Base-by-base conservation (phyloP, 1,139 yeast species). In the Candida sanyaensis region DNA sequence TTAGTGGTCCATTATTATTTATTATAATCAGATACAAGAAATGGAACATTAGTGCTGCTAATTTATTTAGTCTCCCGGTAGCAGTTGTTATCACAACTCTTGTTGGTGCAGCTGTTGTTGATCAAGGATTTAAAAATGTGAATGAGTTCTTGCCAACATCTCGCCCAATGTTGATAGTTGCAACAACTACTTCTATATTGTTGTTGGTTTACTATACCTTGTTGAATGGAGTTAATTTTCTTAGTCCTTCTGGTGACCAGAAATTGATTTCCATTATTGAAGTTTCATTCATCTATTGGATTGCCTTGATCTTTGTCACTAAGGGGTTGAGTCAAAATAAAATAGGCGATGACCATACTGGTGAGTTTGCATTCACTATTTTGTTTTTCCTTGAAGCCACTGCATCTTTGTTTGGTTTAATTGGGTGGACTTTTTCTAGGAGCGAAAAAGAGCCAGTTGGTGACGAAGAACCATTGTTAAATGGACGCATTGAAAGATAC, bases 251-350 rank as follows among this genome's bases (percentile, higher is more conserved):
- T 30, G 87, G 84, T 56, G 95, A 84, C 61, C 90, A 87, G 58
- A 90, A 89, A 62, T 75, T 88, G 51, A 71, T 86, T 37, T 74
- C 81, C 1, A 71, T 86, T n/a, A 59, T 87, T 30, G 86, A 86
- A 63, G 64, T 81, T 10, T 76, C 84, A 21, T 62, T 77, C 26
- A 47, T 80, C 1, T 69, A 78, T 49, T 89, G 96, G 96, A 47
- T 74, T 0, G 55, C 68, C 0, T 69, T 86, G 47, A 59, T 84
- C 11, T 61, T 57, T 49, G 64, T 73, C 1, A 71, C 78, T 40
- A 64, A 74, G 8, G 83, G 88, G 6, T 69, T 81, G 23, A 62
- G 75, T 30, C 66, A 68, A 21, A 72, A 77, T 46, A 59, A 52
- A 46, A 51, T 65, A 24, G 73, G 77, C 2, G 73, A 71, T 48